Percentiles rank a stretch among this genome's conserved stretches.
phyloP scores from a whole-genome alignment of 495 filamentous ascomycete genomes.

The Hypoxylon perforatum region DNA sequence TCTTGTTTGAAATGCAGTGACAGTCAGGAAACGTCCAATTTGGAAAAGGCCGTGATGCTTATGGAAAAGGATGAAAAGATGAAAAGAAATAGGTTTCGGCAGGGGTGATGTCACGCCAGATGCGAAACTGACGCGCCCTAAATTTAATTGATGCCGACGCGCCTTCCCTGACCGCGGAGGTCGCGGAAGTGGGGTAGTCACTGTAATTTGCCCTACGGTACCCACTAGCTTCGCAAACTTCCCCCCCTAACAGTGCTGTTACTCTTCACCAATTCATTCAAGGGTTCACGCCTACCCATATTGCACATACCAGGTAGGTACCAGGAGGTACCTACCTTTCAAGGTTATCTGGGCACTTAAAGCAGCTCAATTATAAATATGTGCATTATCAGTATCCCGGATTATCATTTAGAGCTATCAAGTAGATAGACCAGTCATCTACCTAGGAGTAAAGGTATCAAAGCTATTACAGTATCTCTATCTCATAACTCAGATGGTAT shows the following conservation, averaged over 20 bases:
- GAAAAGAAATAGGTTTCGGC: slow-evolving; percentile 6
- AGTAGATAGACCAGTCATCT: slow-evolving; percentile 1
- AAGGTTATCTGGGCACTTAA: no score
- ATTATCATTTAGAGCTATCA: no score
- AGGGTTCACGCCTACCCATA: no score
- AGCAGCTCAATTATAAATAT: no score
- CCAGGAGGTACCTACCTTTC: no score
- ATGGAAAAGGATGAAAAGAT: background rate
- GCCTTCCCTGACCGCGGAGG: slow-evolving; percentile 22
- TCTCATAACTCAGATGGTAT: slow-evolving; percentile 59
- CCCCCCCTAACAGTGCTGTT: no score
- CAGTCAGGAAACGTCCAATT: background rate
- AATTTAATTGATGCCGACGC: slow-evolving; percentile 43
- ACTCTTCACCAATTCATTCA: no score
- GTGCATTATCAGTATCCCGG: no score
- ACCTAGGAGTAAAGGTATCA: background rate
- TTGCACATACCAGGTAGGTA: no score
- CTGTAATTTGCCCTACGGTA: no score
- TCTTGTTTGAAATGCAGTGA: background rate
- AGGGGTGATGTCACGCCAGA: slow-evolving; percentile 45
- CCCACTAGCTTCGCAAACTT: no score
- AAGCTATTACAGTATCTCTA: background rate
- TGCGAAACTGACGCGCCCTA: slow-evolving; percentile 42
- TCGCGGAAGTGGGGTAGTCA: slow-evolving; percentile 28
- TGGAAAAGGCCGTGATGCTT: background rate